These are phyloP conservation scores for Fusarium haematococcum DNA, from an alignment of 2,329 filamentous ascomycete species.

Conservation along the genomic window DNA sequence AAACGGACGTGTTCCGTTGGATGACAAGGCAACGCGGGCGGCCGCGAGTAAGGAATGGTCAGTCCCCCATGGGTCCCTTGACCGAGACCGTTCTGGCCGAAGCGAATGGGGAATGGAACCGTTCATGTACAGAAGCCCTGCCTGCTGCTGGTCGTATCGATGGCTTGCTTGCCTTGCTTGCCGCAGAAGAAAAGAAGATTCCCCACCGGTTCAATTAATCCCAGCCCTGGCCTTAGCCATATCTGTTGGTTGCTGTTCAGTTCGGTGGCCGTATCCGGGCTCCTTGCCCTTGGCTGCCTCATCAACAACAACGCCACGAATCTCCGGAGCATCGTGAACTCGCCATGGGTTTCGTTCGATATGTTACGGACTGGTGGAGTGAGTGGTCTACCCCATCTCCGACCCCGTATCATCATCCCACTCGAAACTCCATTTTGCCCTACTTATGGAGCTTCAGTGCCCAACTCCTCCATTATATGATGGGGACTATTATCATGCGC, in stretches of 20 bases:
- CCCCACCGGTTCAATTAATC: neutral
- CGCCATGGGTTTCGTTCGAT: neutral
- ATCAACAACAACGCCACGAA: neutral
- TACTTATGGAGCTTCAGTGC: neutral
- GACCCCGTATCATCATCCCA: neutral
- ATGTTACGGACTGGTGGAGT: neutral
- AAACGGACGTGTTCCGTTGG: conserved; percentile 30
- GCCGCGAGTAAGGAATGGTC: neutral
- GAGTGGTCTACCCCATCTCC: neutral
- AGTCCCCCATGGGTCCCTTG: neutral
- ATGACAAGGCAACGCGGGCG: neutral
- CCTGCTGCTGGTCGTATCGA: neutral
- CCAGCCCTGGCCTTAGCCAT: neutral
- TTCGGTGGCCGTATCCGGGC: neutral
- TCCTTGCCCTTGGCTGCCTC: neutral
- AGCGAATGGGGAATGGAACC: neutral
- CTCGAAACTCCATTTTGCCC: neutral
- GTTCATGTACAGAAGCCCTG: conserved; percentile 10
- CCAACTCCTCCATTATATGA: neutral
- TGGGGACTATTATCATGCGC: neutral
- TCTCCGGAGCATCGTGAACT: neutral
- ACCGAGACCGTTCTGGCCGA: neutral
- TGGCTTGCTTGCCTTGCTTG: neutral
- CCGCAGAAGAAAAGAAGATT: neutral
- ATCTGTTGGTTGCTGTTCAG: neutral